phyloP scores from a whole-genome alignment of 2,329 filamentous ascomycete species.

The Fonsecaea nubica region DNA sequence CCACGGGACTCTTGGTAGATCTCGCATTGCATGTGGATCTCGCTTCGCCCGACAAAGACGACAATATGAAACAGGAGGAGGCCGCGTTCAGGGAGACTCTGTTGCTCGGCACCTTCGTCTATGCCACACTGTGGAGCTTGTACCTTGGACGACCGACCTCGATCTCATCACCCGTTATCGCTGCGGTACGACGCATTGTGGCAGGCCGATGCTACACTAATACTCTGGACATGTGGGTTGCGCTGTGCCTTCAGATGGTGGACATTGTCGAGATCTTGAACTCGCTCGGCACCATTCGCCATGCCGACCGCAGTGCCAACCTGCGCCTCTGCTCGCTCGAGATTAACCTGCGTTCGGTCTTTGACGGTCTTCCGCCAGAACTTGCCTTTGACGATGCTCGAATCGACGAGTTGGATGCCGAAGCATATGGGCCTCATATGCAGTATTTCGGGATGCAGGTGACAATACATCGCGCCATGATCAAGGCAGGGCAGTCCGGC shows the following conservation, averaged over 20 bases:
- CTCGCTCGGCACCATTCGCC: not conserved
- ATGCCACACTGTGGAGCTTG: not conserved
- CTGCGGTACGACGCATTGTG: not conserved
- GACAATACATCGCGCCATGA: not conserved
- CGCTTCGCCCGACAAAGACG: not conserved
- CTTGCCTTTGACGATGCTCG: not conserved
- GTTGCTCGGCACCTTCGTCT: not conserved
- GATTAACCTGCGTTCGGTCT: not conserved
- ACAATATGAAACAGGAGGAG: not conserved
- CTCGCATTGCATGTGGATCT: not conserved
- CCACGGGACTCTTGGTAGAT: too few species aligned
- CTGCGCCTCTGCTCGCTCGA: slow-evolving; percentile 6
- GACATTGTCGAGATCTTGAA: not conserved
- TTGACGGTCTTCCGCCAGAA: not conserved
- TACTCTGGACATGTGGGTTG: not conserved
- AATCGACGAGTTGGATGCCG: not conserved
- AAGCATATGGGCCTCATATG: slow-evolving; percentile 3
- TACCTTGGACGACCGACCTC: not conserved
- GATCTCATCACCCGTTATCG: not conserved
- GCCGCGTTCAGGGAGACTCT: too few species aligned
- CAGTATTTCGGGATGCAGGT: not conserved
- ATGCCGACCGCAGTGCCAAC: not conserved
- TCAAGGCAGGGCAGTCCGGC: too few species aligned
- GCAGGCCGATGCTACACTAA: too few species aligned
- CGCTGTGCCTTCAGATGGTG: not conserved